Evolutionary conservation across 2,329 filamentous ascomycete species (phyloP).

Genomic region (Talaromyces atroroseus): DNA sequence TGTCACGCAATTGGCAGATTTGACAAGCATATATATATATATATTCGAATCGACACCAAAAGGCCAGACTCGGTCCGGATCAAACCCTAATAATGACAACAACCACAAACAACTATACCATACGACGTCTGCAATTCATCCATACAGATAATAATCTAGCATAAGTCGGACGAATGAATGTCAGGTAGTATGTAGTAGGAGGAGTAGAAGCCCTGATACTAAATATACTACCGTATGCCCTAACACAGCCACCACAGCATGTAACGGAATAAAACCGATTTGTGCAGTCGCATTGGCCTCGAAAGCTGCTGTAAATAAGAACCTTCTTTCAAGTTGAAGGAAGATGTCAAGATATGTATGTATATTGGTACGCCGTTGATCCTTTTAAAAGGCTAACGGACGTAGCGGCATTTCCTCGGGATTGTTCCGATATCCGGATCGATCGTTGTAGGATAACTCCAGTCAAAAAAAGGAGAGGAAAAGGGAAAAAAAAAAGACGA

Average conservation of each 20-base stretch:
- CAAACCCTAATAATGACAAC: not conserved
- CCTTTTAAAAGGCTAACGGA: not conserved
- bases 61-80: not conserved
- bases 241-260: slow-evolving; percentile 5
- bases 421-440: not conserved
- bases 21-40: not conserved
- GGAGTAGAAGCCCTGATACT: not conserved
- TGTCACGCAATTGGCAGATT: not conserved
- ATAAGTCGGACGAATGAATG: not conserved
- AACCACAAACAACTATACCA: not conserved
- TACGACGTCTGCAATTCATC: not conserved
- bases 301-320: not conserved
- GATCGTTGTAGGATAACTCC: not conserved
- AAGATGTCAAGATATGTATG: not conserved
- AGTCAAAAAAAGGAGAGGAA: too few relatives aligned
- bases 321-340: not conserved
- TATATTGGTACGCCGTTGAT: not conserved
- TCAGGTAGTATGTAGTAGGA: not conserved
- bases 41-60: not conserved
- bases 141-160: not conserved
- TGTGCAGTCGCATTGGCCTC: not conserved
- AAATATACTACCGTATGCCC: slow-evolving; percentile 1
- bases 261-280: not conserved
- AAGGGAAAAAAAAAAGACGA: too few relatives aligned
- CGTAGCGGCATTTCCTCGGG: not conserved